Base-by-base conservation (phyloP, 495 filamentous ascomycete species). In the Pseudomonodictys pantanalensis region DNA sequence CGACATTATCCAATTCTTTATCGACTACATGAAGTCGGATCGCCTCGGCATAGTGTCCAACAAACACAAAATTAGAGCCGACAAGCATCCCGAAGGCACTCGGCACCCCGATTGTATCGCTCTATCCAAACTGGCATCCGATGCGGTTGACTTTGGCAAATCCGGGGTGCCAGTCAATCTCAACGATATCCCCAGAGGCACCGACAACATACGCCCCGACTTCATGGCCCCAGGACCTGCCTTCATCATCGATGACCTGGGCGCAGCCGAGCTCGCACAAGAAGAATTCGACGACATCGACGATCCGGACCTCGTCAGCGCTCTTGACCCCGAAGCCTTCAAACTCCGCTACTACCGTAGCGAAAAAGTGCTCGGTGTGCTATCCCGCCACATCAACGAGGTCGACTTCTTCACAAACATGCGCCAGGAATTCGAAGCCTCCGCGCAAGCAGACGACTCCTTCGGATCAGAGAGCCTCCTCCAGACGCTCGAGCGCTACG, bases 101-200 rank as follows among this genome's bases (percentile, higher is more conserved):
- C 69, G 73, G 0, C 70, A 88, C 56, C 56, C 62, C 1, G 75
- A 82, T 28, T 92, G 89, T 53, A 69, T 83, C 15, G 72, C 70
- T 11, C 75, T 95, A 1, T 88, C 90, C 2, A 76, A 81, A 51
- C 70, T 93, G 67, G 84, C 86, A 52, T 93, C 89, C 0, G 85
- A 77, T 0, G 89, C 87, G 0, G 90, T 95, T 1, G 90, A 95
- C 69, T 95, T 86, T 62, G 88, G 85, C 1, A 93, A 95, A 68
- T 85, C 86, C 0, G 90, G 90, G 0, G 81, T 83, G 25, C 78
- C 85, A 0, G 89, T 91, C 35, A 67, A 77, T 50, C 46, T 54
- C n/a, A 32, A 18, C 10, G 44, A 49, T 7, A 8, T 24, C 2
- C 26, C 1, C 58, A 74, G 30, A 63, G 79, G 26, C 85, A 79